Base-by-base conservation (phyloP, 257 asterid species). In the Ilex asprella region DNA sequence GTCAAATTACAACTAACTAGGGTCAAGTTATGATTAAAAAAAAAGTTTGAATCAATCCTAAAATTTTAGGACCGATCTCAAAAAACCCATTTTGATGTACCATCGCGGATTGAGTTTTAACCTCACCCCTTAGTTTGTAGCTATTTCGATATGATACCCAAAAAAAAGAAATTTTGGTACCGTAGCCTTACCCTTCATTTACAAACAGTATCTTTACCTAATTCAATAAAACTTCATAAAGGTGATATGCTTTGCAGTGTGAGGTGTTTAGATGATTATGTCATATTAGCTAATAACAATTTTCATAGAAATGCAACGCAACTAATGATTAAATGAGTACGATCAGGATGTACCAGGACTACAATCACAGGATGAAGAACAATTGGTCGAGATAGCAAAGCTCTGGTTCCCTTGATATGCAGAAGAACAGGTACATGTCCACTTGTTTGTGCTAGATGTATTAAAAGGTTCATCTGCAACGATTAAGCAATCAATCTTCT, bases 331-430 rank as follows among this genome's bases (percentile, higher is more conserved):
- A 29, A 49, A 53, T 12, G 2, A 63, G 66, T 63, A 66, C 57
- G 60, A 66, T 12, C 35, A 30, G 55, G 59, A 53, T 59, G 66
- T 87, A 93, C 97, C 96, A 16, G 76, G 82, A 76, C 72, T 81
- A 82, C 99, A 89, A 56, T 75, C 65, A 70, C 99, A 93, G 67
- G 96, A 81, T 30, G 96, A 71, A 54, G 92, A 93, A 79, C 97
- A 93, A 73, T 79, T 82, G 71, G 63, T 79, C 2, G 67, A 78
- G 54, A 77, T 51, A 14, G 56, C 21, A 63, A 73, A 60, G 63
- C 66, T 74, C 43, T 65, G 60, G 78, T 73, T 79, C 35, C 58
- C 75, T 55, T 71, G 79, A 29, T n/a, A 82, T 27, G 72, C 61
- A 53, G 70, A 32, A 57, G 79, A 79, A 73, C 99, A 93, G n/a